A percentile compares a stretch with the other conserved stretches of the same genome.
Evolutionary conservation across 2,329 filamentous ascomycete genomes (phyloP).

Genomic region (Fusarium penzigii): DNA sequence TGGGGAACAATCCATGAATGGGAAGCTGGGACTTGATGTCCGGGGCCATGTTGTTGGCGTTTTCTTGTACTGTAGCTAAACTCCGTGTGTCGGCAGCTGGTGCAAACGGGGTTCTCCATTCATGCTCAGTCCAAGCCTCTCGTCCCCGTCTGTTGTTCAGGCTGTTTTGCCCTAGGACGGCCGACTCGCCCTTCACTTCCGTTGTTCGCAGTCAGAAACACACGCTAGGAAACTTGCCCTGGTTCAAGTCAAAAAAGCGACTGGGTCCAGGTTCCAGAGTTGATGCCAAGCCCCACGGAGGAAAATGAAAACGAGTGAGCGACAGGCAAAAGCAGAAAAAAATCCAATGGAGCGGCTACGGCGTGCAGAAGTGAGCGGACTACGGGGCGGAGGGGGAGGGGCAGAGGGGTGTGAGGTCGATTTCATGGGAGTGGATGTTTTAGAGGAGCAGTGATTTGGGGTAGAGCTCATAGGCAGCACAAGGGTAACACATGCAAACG

Average conservation of each 20-base stretch:
- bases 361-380: slow-evolving; percentile 12
- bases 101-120: slow-evolving; percentile 6
- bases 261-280: slow-evolving; percentile 20
- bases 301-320: slow-evolving; percentile 19
- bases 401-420: slow-evolving; percentile 13
- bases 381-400: slow-evolving; percentile 17
- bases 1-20: not conserved
- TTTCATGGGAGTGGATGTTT: slow-evolving; percentile 12
- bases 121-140: slow-evolving; percentile 3
- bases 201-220: too few relatives aligned
- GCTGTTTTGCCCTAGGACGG: too few relatives aligned
- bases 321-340: slow-evolving; percentile 18
- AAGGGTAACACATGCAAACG: slow-evolving; percentile 4
- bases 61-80: not conserved
- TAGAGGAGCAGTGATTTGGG: slow-evolving; percentile 22
- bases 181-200: slow-evolving; percentile 9
- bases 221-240: slow-evolving; percentile 9
- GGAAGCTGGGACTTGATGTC: slow-evolving; percentile 16
- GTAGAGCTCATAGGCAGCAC: not conserved
- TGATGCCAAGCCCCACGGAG: slow-evolving; percentile 24
- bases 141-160: too few relatives aligned
- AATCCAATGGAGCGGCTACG: slow-evolving; percentile 29
- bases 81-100: slow-evolving; percentile 20
- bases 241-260: slow-evolving; percentile 23
- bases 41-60: slow-evolving; percentile 15